Evolutionary conservation across 805 yeast species (phyloP).

Genomic region (Ogataea paraovalis): DNA sequence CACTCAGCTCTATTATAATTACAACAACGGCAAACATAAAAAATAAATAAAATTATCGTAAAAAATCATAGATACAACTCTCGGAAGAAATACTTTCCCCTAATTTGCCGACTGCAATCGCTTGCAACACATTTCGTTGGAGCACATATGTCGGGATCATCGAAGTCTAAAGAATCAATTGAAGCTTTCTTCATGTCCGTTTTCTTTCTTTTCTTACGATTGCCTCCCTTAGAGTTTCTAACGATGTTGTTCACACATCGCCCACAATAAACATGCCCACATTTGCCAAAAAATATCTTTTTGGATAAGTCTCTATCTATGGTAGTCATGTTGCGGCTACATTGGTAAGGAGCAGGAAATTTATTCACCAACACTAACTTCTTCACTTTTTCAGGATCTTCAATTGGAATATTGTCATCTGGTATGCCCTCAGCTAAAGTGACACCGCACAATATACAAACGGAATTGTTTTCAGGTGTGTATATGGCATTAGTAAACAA

Average conservation of each 20-base stretch:
- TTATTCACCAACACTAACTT: conserved; percentile 24
- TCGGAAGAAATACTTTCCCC: conserved; percentile 46
- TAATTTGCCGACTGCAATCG: conserved; percentile 43
- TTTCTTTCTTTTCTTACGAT: conserved; percentile 18
- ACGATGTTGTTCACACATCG: conserved; percentile 71
- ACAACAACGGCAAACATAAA: no score
- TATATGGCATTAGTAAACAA: conserved; percentile 26
- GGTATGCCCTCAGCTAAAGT: conserved; percentile 74
- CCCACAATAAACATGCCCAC: conserved; percentile 89
- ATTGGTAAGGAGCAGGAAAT: conserved; percentile 62
- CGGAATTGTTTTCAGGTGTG: conserved; percentile 34
- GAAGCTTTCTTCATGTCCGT: conserved; percentile 13
- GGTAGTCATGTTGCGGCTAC: conserved; percentile 43
- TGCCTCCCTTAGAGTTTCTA: conserved; percentile 26
- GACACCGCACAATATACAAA: conserved; percentile 69
- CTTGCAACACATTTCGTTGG: conserved; percentile 57
- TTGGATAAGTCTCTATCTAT: conserved; percentile 59
- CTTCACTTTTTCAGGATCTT: conserved; percentile 19
- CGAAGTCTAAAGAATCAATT: conserved; percentile 26
- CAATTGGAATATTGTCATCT: conserved; percentile 34
- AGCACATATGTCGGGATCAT: conserved; percentile 44
- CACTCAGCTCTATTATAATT: no score
- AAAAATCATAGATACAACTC: conserved; percentile 43
- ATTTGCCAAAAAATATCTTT: conserved; percentile 59
- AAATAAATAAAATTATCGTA: background rate